Conservation (phyloP, 257 asterid species). For the Solanum pennellii region DNA sequence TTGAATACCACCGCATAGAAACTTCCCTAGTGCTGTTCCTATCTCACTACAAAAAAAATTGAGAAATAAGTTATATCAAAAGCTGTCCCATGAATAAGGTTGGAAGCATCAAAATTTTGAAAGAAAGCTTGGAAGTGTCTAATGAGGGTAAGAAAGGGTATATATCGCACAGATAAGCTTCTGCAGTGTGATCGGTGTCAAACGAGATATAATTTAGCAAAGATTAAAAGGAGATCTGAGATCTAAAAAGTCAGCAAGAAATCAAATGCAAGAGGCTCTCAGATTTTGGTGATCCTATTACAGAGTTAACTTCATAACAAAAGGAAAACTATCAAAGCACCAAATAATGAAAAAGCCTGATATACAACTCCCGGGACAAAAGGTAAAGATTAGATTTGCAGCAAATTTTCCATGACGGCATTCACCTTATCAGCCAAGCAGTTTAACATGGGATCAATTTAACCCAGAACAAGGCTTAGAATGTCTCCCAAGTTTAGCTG, state of each 20-base stretch:
- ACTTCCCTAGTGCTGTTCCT: conserved; percentile 55
- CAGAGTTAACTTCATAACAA: not conserved
- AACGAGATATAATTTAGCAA: not conserved
- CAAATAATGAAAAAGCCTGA: not conserved
- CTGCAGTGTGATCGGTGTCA: not conserved
- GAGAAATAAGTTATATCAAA: not conserved
- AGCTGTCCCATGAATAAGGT: not conserved
- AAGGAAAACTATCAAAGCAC: not conserved
- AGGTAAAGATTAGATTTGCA: not conserved
- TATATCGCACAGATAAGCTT: not conserved
- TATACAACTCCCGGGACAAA: not conserved
- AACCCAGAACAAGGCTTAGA: not conserved
- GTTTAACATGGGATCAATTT: not conserved
- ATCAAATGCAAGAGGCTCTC: not conserved
- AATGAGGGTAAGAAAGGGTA: not conserved
- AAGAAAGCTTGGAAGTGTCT: not conserved
- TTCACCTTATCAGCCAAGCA: not conserved
- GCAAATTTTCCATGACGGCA: not conserved
- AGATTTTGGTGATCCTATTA: not conserved
- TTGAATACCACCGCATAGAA: conserved; percentile 49
- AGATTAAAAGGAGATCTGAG: not conserved
- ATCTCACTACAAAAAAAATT: conserved; percentile 40
- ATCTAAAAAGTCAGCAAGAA: not conserved
- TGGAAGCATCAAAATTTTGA: not conserved
- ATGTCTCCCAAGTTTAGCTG: not conserved